Conservation (phyloP, 768 basidiomycete species). For the Leccinum arenicola region DNA sequence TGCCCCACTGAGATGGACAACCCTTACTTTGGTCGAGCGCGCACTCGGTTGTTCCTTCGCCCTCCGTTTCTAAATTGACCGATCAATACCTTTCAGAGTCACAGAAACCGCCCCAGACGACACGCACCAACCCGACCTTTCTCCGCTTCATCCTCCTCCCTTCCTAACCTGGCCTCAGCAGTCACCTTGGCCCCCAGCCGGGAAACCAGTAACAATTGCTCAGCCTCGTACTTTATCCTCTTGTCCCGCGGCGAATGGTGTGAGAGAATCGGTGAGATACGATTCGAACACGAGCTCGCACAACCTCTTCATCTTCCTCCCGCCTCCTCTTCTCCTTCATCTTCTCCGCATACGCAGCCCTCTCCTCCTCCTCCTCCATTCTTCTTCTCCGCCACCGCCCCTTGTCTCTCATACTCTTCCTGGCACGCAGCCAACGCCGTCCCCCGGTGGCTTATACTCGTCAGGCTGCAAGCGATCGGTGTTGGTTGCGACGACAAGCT, state of each 20-base stretch:
- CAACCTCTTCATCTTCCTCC: constrained; percentile 25
- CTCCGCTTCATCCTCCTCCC: constrained; percentile 73
- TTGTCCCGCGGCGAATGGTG: constrained; percentile 82
- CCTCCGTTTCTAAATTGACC: constrained; percentile 57
- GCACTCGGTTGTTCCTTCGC: constrained; percentile 42
- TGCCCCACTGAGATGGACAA: constrained; percentile 19
- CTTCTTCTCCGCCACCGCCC: too few species aligned
- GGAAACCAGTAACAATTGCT: constrained; percentile 72
- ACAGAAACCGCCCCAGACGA: not conserved
- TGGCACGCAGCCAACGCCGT: too few species aligned
- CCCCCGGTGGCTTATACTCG: too few species aligned
- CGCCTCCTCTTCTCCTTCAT: too few species aligned
- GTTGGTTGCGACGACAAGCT: too few species aligned
- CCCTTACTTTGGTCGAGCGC: constrained; percentile 52
- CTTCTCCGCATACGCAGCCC: too few species aligned
- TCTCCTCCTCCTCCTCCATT: too few species aligned
- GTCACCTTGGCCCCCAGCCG: constrained; percentile 70
- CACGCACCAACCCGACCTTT: constrained; percentile 62
- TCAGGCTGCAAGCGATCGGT: too few species aligned
- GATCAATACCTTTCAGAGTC: constrained; percentile 14
- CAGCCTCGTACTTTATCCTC: constrained; percentile 73
- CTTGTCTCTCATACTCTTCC: too few species aligned
- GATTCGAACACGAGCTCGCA: constrained; percentile 63
- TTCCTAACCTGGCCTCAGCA: constrained; percentile 58
- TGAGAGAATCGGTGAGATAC: constrained; percentile 72